Base-by-base conservation (phyloP, 2,329 filamentous ascomycete species). In the Dactylellina sp. region DNA sequence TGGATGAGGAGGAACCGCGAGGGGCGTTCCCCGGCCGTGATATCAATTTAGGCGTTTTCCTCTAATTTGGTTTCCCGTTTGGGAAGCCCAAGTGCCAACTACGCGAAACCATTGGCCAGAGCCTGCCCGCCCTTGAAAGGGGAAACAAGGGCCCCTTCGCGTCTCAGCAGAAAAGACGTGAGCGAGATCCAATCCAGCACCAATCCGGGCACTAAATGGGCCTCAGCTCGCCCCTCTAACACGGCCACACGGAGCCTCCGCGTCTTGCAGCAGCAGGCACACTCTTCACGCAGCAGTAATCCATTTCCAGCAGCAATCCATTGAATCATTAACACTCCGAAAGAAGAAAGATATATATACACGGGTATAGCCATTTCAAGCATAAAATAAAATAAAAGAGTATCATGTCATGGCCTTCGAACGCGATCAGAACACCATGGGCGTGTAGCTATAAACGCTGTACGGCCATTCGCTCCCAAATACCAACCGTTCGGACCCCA, bases 101-200 rank as follows among this genome's bases (percentile, higher is more conserved):
- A 64, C 66, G 59, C 66, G 66, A 55, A 20, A 28, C 55, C 24
- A 71, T 71, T 71, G 66, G 66, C 47, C 39, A 18, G 7, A n/a
- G n/a, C n/a, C n/a, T n/a, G n/a, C n/a, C n/a, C 11, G 12, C 14
- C 9, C 50, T 57, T 56, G 50, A 57, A 66, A 57, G 52, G 62
- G 32, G 52, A 40, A 52, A 40, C 46, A 47, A 49, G 32, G 46
- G 56, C 28, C 25, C 56, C 32, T 40, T 49, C 42, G 50, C 59
- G 50, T 50, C 40, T 25, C 52, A 40, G 28, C 25, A 16, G 18
- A 60, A n/a, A 53, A 46, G 35, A 68, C 46, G 46, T 60, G 53
- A 59, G 25, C n/a, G 14, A 52, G 12, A 18, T 20, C 53, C 44
- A 68, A 59, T 68, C 37, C 63, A 32, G 12, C 14, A 18, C 53